These are phyloP conservation scores for Ophiobolus disseminans DNA, from an alignment of 2,329 filamentous ascomycete genomes.

Conservation along the genomic window DNA sequence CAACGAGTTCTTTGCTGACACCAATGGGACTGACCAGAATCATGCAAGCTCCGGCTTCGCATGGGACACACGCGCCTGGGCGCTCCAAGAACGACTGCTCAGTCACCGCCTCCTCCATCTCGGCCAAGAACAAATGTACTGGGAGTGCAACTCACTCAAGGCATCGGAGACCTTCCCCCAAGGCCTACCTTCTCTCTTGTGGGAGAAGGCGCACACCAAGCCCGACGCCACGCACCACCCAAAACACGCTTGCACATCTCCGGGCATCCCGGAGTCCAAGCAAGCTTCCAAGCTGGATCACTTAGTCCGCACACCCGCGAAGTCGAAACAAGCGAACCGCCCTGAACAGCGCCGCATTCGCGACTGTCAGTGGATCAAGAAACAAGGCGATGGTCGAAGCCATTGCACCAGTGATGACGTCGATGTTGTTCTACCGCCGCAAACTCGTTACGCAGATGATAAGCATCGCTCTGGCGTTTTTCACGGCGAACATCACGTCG, in stretches of 20 bases:
- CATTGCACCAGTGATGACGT: conserved; percentile 20
- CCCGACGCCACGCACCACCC: no score
- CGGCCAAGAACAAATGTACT: conserved; percentile 45
- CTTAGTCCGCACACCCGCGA: no score
- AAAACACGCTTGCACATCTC: no score
- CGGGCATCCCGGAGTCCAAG: no score
- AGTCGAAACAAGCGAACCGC: neutral
- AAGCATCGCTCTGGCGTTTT: neutral
- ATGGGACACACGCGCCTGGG: conserved; percentile 48
- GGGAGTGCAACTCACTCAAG: conserved; percentile 48
- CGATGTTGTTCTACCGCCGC: conserved; percentile 19
- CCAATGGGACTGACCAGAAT: no score
- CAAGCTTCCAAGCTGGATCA: no score
- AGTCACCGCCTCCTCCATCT: conserved; percentile 43
- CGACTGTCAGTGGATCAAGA: conserved; percentile 28
- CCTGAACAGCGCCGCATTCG: conserved; percentile 3
- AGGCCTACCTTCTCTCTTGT: conserved; percentile 43
- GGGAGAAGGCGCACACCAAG: conserved; percentile 46
- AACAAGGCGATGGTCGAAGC: conserved; percentile 32
- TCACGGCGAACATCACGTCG: no score
- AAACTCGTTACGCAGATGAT: conserved; percentile 5
- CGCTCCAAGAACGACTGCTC: conserved; percentile 46
- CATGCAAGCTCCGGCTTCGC: conserved; percentile 39
- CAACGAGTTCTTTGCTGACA: neutral
- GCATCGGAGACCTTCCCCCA: conserved; percentile 46